phyloP scores from a whole-genome alignment of 306 rosid genomes.

The Mucuna pruriens region DNA sequence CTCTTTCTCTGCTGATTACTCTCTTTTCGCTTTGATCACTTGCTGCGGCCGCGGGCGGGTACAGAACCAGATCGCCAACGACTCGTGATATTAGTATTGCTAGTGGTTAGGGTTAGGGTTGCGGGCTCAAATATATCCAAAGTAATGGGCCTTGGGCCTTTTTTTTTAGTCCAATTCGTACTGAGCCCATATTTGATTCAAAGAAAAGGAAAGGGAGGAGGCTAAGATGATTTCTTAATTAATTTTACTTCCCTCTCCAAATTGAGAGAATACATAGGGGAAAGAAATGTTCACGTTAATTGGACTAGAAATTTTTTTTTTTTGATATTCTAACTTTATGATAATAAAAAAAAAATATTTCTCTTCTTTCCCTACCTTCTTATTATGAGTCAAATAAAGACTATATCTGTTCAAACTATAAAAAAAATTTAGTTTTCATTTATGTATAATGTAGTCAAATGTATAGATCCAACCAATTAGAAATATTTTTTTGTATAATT shows the following conservation, averaged over 20 bases:
- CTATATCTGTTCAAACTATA: too few relatives aligned
- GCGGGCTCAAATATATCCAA: neutral
- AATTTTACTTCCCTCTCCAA: neutral
- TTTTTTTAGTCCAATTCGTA: neutral
- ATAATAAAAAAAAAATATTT: too few relatives aligned
- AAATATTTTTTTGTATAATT: too few relatives aligned
- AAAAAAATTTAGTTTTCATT: too few relatives aligned
- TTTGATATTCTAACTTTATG: too few relatives aligned
- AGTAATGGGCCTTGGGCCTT: constrained; percentile 18
- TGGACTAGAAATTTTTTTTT: too few relatives aligned
- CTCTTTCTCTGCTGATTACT: constrained; percentile 13
- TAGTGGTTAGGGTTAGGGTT: neutral
- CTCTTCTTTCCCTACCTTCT: too few relatives aligned
- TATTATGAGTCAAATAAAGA: too few relatives aligned
- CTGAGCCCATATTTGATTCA: too few relatives aligned
- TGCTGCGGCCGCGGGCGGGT: neutral
- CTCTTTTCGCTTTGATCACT: constrained; percentile 1
- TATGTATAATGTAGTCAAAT: too few relatives aligned
- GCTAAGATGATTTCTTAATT: neutral
- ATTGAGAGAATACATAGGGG: neutral
- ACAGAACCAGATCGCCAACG: neutral
- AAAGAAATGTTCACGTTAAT: too few relatives aligned
- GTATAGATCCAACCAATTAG: too few relatives aligned
- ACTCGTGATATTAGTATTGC: constrained; percentile 20
- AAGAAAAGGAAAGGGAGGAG: neutral